Conservation (phyloP, 2,329 filamentous ascomycete genomes). For the Xylaria sp. region DNA sequence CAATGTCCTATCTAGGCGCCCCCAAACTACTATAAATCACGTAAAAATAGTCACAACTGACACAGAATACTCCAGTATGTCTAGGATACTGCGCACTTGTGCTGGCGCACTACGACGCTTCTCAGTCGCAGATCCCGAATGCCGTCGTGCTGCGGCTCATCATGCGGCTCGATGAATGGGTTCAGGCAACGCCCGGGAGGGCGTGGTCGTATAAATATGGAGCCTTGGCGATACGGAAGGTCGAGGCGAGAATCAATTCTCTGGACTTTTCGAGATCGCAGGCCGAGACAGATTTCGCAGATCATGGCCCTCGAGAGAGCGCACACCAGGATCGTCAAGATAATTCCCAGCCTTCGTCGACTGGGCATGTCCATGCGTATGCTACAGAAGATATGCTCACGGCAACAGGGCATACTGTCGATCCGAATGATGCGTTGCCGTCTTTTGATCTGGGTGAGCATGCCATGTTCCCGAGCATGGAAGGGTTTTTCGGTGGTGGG, state of each 20-base stretch:
- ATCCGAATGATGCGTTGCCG: constrained; percentile 31
- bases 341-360: neutral
- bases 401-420: constrained; percentile 25
- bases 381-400: constrained; percentile 24
- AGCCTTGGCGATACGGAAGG: constrained; percentile 44
- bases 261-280: neutral
- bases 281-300: constrained; percentile 2
- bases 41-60: neutral
- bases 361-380: constrained; percentile 9
- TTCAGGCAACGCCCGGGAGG: constrained; percentile 46
- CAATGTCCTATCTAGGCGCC: neutral
- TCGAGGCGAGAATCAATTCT: constrained; percentile 43
- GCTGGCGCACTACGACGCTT: constrained; percentile 48
- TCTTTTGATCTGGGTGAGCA: constrained; percentile 41
- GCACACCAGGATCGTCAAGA: constrained; percentile 2
- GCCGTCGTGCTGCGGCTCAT: constrained; percentile 45
- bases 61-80: constrained; percentile 32
- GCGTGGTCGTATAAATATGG: constrained; percentile 49
- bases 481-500: constrained; percentile 49
- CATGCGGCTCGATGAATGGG: constrained; percentile 46
- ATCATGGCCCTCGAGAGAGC: neutral
- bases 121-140: constrained; percentile 46
- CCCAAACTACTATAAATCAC: neutral
- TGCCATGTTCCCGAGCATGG: constrained; percentile 48
- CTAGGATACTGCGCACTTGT: constrained; percentile 49